phyloP scores from a whole-genome alignment of 257 asterid genomes.

The Leonotis leonurus region DNA sequence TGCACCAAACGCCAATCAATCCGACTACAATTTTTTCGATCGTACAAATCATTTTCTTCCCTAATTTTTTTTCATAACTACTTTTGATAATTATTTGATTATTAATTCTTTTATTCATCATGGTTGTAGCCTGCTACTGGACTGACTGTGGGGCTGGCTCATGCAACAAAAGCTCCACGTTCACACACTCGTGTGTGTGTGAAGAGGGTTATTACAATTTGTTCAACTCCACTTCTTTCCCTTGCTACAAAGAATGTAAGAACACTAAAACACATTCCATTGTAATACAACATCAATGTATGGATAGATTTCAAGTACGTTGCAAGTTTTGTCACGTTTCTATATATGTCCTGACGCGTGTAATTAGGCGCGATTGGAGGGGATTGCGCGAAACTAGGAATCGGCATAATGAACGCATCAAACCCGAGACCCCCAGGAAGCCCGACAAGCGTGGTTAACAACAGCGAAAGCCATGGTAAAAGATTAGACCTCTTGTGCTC shows the following conservation, averaged over 20 bases:
- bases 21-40: slow-evolving; percentile 39
- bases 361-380: slow-evolving; percentile 23
- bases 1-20: slow-evolving; percentile 19
- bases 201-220: slow-evolving; percentile 56
- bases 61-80: background rate
- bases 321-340: no score
- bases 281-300: background rate
- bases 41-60: slow-evolving; percentile 26
- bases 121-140: slow-evolving; percentile 61
- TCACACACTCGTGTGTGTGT: slow-evolving; percentile 51
- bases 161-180: slow-evolving; percentile 48
- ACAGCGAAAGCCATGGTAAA: slow-evolving; percentile 18
- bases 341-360: no score
- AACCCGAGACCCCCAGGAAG: slow-evolving; percentile 1
- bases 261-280: no score
- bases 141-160: slow-evolving; percentile 77
- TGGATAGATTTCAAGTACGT: no score
- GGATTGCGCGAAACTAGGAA: slow-evolving; percentile 25
- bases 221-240: slow-evolving; percentile 53
- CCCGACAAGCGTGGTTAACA: background rate
- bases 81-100: background rate
- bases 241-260: slow-evolving; percentile 75
- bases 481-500: background rate
- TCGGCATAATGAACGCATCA: slow-evolving; percentile 15
- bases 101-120: background rate